A percentile compares a stretch with the other conserved stretches of the same genome.
These are phyloP conservation scores for Talaromyces amestolkiae DNA, from an alignment of 2,329 filamentous ascomycete species.

Conservation along the genomic window DNA sequence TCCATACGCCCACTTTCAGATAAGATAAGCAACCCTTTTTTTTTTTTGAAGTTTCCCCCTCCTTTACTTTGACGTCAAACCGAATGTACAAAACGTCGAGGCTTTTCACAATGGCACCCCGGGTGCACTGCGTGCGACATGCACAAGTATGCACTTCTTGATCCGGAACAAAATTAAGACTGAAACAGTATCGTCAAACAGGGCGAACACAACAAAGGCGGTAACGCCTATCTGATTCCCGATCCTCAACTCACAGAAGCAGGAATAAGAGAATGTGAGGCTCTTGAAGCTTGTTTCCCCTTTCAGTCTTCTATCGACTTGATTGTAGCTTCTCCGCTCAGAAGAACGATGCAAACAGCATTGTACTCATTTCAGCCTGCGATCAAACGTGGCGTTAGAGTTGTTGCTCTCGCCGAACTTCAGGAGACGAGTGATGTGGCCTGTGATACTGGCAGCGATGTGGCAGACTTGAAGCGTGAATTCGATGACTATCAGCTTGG, in stretches of 20 bases:
- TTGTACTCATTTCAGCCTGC: conserved; percentile 19
- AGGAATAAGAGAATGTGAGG: conserved; percentile 18
- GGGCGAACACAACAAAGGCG: conserved; percentile 21
- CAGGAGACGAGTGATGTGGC: conserved; percentile 20
- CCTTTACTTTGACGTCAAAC: neutral
- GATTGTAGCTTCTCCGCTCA: conserved; percentile 20
- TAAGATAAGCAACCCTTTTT: neutral
- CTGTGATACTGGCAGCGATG: conserved; percentile 20
- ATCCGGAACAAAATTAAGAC: neutral
- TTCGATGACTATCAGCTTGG: neutral
- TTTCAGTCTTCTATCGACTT: conserved; percentile 17
- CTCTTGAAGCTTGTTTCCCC: conserved; percentile 15
- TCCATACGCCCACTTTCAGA: neutral
- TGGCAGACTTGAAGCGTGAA: conserved; percentile 12
- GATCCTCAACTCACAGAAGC: conserved; percentile 16
- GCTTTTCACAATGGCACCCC: conserved; percentile 9
- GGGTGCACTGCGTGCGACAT: conserved; percentile 19
- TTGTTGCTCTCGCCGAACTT: conserved; percentile 20
- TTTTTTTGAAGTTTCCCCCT: neutral
- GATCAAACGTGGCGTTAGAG: conserved; percentile 16
- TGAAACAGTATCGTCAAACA: neutral
- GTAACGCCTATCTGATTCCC: conserved; percentile 20
- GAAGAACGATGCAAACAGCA: conserved; percentile 19
- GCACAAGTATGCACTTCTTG: conserved; percentile 12
- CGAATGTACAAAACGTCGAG: neutral